Evolutionary conservation across 108 stramenopile species (phyloP), one percentile per base, ranked within the genome.

Genomic region (Fragilaria radians): DNA sequence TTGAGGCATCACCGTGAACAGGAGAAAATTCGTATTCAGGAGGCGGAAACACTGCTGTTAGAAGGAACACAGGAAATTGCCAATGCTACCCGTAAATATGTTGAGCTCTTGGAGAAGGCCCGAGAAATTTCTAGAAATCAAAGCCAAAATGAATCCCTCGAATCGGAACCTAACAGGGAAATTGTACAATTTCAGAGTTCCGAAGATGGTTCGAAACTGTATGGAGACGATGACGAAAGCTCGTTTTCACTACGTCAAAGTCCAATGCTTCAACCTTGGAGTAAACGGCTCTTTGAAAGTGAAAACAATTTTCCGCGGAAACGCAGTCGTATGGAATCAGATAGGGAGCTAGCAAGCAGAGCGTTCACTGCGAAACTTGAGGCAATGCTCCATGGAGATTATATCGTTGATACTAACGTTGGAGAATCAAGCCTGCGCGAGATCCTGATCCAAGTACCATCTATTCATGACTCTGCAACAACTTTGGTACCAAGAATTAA

Each of bases 361-460:
- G 46, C 47, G 18, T 70, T 54, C 28, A 62, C 62, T 23, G 54
- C 52, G 32, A 62, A 57, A 36, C 56, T 70, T 5, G 48, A 62
- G 49, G 51, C 63, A 25, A 29, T 70, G 23, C 29, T 50, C 18
- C 29, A 32, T 7, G 68, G 68, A 28, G 68, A 75, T 59, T 61
- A 67, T 33, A 63, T 60, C 29, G 56, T 68, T 45, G 68, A 77
- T 57, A 67, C 78, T 27, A 74, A 70, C 30, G 72, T 81, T 23
- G 94, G 95, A 24, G 92, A 97, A 71, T 88, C 95, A 32, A 94
- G 89, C 5, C 87, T 97, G 26, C 93, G 93, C 3, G 36, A 22
- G 18, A 46, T 88, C 5, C 32, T 70, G n/a, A 28, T 21, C 23
- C 32, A 70, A 23, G 54, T 21, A 32, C 67, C 66, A 9, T 11